phyloP scores from a whole-genome alignment of 2,329 filamentous ascomycete species.

The Sarocladiaceae sp. region DNA sequence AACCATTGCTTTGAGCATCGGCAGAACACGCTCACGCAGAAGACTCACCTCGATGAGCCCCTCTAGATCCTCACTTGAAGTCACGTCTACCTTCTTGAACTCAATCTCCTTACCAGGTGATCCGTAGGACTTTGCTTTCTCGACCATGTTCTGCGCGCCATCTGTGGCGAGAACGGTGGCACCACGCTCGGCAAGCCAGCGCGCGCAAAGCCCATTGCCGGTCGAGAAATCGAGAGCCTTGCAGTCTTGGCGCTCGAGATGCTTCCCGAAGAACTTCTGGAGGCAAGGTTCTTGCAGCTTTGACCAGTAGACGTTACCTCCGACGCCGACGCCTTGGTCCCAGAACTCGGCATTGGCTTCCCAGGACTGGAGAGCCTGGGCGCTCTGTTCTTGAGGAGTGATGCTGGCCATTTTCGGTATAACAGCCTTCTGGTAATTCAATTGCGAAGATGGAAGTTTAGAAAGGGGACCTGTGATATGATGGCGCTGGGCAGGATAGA shows the following conservation, averaged over 20 bases:
- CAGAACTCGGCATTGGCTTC: slow-evolving; percentile 34
- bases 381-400: neutral
- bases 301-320: slow-evolving; percentile 39
- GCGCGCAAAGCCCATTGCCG: slow-evolving; percentile 41
- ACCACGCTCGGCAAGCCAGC: slow-evolving; percentile 32
- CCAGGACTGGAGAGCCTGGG: slow-evolving; percentile 28
- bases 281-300: slow-evolving; percentile 35
- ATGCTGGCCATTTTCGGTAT: neutral
- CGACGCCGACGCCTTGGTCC: slow-evolving; percentile 31
- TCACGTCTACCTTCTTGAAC: slow-evolving; percentile 32
- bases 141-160: slow-evolving; percentile 34
- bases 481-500: too few species aligned
- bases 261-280: slow-evolving; percentile 24
- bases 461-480: too few species aligned
- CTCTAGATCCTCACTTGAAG: slow-evolving; percentile 24
- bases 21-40: too few species aligned
- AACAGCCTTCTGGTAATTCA: neutral
- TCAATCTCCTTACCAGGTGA: slow-evolving; percentile 17
- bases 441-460: neutral
- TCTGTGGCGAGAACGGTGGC: slow-evolving; percentile 37
- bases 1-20: slow-evolving; percentile 13
- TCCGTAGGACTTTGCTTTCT: slow-evolving; percentile 21
- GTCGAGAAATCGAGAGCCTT: slow-evolving; percentile 41
- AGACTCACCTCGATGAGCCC: slow-evolving; percentile 13
- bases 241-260: slow-evolving; percentile 16